Evolutionary conservation across 2,329 filamentous ascomycete genomes (phyloP).

Genomic region (Huntiella bhutanensis): DNA sequence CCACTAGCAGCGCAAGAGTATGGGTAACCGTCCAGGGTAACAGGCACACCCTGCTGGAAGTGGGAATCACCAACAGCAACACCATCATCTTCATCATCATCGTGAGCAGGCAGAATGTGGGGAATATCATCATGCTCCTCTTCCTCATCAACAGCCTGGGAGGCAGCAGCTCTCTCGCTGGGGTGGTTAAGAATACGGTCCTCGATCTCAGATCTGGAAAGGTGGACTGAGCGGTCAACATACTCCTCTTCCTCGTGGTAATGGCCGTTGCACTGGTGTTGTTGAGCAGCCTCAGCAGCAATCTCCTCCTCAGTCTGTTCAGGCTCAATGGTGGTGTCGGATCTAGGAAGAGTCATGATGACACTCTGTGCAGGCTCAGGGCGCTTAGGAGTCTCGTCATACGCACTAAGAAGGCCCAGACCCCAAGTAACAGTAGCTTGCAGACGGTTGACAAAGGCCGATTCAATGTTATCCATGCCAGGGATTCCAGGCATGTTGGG

Average conservation of each 20-base stretch:
- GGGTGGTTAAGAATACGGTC: not conserved
- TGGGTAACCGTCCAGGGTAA: not conserved
- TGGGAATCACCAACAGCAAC: conserved; percentile 4
- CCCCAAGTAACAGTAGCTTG: conserved; percentile 9
- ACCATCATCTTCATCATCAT: conserved; percentile 7
- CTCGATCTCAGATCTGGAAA: not conserved
- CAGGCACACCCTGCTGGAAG: not conserved
- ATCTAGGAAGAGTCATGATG: conserved; percentile 4
- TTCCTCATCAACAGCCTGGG: not conserved
- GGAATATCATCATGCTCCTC: conserved; percentile 1
- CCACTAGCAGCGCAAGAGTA: not conserved
- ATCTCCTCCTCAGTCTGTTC: not conserved
- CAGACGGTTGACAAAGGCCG: conserved; percentile 9
- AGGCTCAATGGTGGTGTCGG: conserved; percentile 4
- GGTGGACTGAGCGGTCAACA: not conserved
- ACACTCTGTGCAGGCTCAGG: conserved; percentile 10
- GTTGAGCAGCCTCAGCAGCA: not conserved
- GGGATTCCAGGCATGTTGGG: conserved; percentile 16
- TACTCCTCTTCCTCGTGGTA: conserved; percentile 3
- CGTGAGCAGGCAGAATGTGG: conserved; percentile 4
- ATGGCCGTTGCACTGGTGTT: not conserved
- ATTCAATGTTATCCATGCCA: conserved; percentile 5
- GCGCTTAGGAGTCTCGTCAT: conserved; percentile 7
- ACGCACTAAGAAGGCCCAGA: conserved; percentile 7
- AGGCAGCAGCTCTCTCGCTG: not conserved